A percentile compares a stretch with the other conserved stretches of the same genome.
Conservation (phyloP, 345 rosid genomes). For the Cardamine occulta region DNA sequence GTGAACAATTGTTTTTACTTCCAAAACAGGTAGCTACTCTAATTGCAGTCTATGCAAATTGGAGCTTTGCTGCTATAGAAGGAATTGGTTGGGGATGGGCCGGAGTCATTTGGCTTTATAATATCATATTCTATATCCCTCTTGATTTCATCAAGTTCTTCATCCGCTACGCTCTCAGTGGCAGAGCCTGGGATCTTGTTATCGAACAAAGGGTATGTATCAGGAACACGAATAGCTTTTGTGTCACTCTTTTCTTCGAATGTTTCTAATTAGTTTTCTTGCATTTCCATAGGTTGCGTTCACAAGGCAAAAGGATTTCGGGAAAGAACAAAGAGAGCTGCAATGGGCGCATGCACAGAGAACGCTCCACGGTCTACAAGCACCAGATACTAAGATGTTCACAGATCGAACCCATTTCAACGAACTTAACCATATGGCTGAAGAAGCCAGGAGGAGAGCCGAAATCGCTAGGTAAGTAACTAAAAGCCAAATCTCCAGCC, state of each 20-base stretch:
- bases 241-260: neutral
- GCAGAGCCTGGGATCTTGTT: constrained; percentile 98
- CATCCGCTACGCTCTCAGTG: constrained; percentile 89
- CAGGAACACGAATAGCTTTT: neutral
- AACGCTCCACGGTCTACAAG: constrained; percentile 86
- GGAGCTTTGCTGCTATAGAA: constrained; percentile 95
- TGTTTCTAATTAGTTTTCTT: neutral
- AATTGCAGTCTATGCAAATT: constrained; percentile 92
- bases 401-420: constrained; percentile 74
- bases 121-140: constrained; percentile 80
- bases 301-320: constrained; percentile 93
- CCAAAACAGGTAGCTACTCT: constrained; percentile 78
- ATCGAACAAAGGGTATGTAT: constrained; percentile 92
- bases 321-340: constrained; percentile 96
- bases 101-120: constrained; percentile 96
- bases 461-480: constrained; percentile 82
- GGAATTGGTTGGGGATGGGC: constrained; percentile 99
- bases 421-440: constrained; percentile 93
- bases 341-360: constrained; percentile 99
- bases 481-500: neutral
- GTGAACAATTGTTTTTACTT: constrained; percentile 9
- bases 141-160: constrained; percentile 91
- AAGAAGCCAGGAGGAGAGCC: constrained; percentile 97
- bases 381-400: constrained; percentile 94
- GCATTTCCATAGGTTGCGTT: constrained; percentile 71